These are phyloP conservation scores for Talaromyces piceae DNA, from an alignment of 2,329 filamentous ascomycete genomes.

Conservation along the genomic window DNA sequence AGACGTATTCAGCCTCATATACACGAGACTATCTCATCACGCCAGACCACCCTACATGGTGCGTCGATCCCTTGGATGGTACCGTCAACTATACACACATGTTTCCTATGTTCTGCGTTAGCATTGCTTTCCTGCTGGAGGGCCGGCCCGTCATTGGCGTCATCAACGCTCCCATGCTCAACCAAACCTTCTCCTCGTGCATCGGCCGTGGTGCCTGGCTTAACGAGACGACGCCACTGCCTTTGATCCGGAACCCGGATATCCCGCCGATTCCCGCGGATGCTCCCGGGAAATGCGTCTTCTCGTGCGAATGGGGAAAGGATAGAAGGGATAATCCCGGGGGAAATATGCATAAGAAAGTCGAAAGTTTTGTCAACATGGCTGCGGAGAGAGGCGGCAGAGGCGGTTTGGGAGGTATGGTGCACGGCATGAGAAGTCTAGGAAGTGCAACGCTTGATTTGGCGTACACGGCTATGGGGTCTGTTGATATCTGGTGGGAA, in stretches of 20 bases:
- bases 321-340: slow-evolving; percentile 59
- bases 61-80: slow-evolving; percentile 68
- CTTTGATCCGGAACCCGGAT: slow-evolving; percentile 47
- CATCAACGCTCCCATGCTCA: slow-evolving; percentile 63
- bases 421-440: slow-evolving; percentile 65
- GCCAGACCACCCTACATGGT: slow-evolving; percentile 57
- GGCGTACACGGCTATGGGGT: slow-evolving; percentile 67
- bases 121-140: slow-evolving; percentile 60
- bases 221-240: slow-evolving; percentile 56
- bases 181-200: slow-evolving; percentile 63
- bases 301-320: slow-evolving; percentile 74
- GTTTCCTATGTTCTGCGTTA: slow-evolving; percentile 75
- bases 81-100: slow-evolving; percentile 77
- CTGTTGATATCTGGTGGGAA: slow-evolving; percentile 78
- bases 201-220: slow-evolving; percentile 61
- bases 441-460: slow-evolving; percentile 68
- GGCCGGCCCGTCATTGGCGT: slow-evolving; percentile 59
- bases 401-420: slow-evolving; percentile 66
- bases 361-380: slow-evolving; percentile 69
- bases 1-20: slow-evolving; percentile 61
- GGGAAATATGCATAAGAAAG: slow-evolving; percentile 63
- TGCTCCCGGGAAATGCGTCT: slow-evolving; percentile 60
- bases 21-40: slow-evolving; percentile 59
- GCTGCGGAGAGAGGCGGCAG: slow-evolving; percentile 58
- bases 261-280: slow-evolving; percentile 55